Conservation (phyloP, 768 basidiomycete genomes). For the Suillus tomentosus region DNA sequence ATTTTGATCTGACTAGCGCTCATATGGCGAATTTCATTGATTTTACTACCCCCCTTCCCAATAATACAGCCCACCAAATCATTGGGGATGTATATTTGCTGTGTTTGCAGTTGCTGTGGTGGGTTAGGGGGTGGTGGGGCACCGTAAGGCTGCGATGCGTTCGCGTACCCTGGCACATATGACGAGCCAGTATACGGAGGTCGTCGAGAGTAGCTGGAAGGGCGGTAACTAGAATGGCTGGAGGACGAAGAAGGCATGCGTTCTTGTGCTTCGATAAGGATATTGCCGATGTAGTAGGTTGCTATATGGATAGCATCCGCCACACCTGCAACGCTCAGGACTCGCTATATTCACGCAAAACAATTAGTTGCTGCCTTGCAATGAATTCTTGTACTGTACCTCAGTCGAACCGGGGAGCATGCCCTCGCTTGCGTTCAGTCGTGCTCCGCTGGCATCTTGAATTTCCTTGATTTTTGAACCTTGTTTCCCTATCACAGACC, state of each 20-base stretch:
- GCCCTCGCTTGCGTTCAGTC: slow-evolving; percentile 94
- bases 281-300: slow-evolving; percentile 98
- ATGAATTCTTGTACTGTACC: slow-evolving; percentile 47
- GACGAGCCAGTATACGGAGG: slow-evolving; percentile 55
- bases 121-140: slow-evolving; percentile 53
- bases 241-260: slow-evolving; percentile 68
- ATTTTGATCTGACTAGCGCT: slow-evolving; percentile 97
- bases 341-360: slow-evolving; percentile 60
- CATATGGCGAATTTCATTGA: slow-evolving; percentile 97
- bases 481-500: slow-evolving; percentile 96
- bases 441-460: slow-evolving; percentile 95
- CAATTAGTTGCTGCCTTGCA: slow-evolving; percentile 14
- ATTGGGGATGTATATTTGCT: slow-evolving; percentile 98
- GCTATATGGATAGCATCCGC: slow-evolving; percentile 99
- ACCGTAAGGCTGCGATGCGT: slow-evolving; percentile 43
- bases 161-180: slow-evolving; percentile 69
- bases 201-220: slow-evolving; percentile 57
- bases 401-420: slow-evolving; percentile 99
- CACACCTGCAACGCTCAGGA: slow-evolving; percentile 96
- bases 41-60: slow-evolving; percentile 97
- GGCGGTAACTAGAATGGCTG: slow-evolving; percentile 64
- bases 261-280: slow-evolving; percentile 91
- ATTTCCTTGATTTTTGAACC: slow-evolving; percentile 99
- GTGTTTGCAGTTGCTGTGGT: slow-evolving; percentile 83
- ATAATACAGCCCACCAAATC: slow-evolving; percentile 97